Evolutionary conservation across 2,329 filamentous ascomycete species (phyloP), one percentile per base, ranked within the genome.

Genomic region (Colletotrichum spinosum): DNA sequence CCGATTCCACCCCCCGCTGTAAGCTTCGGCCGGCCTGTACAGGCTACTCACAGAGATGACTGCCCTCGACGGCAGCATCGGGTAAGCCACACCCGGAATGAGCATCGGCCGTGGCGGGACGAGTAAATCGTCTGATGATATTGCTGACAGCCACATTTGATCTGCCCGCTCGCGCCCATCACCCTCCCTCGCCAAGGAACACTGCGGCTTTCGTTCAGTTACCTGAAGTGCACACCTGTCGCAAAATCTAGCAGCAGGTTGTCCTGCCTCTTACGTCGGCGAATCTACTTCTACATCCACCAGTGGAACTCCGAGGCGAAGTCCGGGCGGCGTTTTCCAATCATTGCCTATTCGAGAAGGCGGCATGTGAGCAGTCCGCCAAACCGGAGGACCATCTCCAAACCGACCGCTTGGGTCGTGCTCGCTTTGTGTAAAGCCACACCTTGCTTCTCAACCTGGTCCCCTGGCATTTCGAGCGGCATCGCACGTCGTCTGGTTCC

Each of bases 301-400:
- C 56, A 12, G 17, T 61, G 57, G 57, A 62, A 17, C 52, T 56
- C 58, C 58, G 62, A 62, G 57, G 41, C 35, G 52, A 52, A 62
- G 41, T 61, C 57, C 58, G 62, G 37, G 13, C 35, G 51, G 11
- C 17, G 39, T 5, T 34, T 13, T 46, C 45, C 17, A 44, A 46
- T 46, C 45, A 41, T 55, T 42, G 51, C 51, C 51, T 3, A 25
- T 54, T 54, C 17, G 12, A 59, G 45, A 37, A 25, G 10, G 39
- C 42, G 25, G 44, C 37, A 44, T 44, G 42, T 44, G 33, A 44
- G 15, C 51, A 45, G 38, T 13, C 9, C 38, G 25, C 25, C 4
- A 5, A 25, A 5, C 4, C 4, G 25, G 25, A 25, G 25, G 25
- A 25, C 25, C 25, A 25, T 25, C 25, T 25, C 25, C 25, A 25